A percentile compares a stretch with the other conserved stretches of the same genome.
These are phyloP conservation scores for Wallacemonas collosoma DNA, from an alignment of 208 protist genomes.

Conservation along the genomic window DNA sequence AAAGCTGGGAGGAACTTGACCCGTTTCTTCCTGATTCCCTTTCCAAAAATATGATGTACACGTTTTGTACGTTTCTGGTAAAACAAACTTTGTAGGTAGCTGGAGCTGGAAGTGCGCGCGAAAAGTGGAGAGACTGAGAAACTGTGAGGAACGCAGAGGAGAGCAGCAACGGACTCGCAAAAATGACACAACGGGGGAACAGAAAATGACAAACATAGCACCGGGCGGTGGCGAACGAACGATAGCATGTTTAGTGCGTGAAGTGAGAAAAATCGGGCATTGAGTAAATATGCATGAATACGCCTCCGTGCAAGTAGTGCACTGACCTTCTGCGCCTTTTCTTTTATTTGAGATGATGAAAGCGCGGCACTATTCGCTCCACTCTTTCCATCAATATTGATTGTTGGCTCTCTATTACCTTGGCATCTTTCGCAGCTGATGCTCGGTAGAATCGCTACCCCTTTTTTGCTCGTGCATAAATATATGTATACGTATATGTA, in stretches of 20 bases:
- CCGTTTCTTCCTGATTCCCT: slow-evolving; percentile 43
- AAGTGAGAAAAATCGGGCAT: no score
- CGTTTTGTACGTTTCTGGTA: slow-evolving; percentile 46
- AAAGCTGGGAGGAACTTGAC: slow-evolving; percentile 45
- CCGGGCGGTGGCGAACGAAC: no score
- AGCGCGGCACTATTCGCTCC: not conserved
- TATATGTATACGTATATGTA: not conserved
- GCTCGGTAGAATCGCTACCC: no score
- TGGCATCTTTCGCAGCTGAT: not conserved
- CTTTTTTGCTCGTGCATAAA: not conserved
- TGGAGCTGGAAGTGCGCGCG: not conserved
- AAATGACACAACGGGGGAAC: no score
- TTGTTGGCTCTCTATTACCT: not conserved
- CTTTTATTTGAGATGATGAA: not conserved
- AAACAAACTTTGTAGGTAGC: slow-evolving; percentile 27
- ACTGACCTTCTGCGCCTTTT: no score
- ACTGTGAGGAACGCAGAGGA: no score
- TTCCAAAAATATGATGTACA: slow-evolving; percentile 54
- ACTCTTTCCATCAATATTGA: not conserved
- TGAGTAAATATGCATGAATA: not conserved
- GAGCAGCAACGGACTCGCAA: no score
- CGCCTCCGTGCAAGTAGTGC: no score
- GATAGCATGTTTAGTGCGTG: no score
- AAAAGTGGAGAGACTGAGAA: no score
- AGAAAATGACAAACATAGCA: no score